Evolutionary conservation across 345 rosid species (phyloP), one percentile per base, ranked within the genome.

Genomic region (Cardiospermum halicacabum): DNA sequence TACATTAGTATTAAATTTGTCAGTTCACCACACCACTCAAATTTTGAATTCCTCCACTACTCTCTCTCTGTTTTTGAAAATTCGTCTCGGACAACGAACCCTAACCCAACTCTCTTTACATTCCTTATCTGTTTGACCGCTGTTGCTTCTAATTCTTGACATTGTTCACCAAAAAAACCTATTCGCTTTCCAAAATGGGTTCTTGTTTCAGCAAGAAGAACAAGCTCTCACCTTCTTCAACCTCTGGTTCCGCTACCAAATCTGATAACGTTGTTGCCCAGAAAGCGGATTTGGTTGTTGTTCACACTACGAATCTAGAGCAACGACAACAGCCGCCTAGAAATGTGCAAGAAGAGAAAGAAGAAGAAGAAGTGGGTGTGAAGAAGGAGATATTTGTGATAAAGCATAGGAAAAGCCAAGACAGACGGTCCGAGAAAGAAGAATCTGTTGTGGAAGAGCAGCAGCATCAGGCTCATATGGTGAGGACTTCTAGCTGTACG

Each of bases 331-430:
- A 30, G 50, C 16, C 1, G 39, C 39, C 40, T 13, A 24, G 73
- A 65, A 22, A 65, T 48, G 11, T n/a, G 30, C 43, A 51, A 45
- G 43, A 45, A 48, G 34, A 24, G 8, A 22, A 45, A 40, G 66
- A 76, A 27, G 70, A 61, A 5, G 82, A 72, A 47, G 37, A 70
- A 43, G 39, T 62, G 4, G 81, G n/a, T n/a, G n/a, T 73, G 64
- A 87, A 78, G 77, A 89, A 85, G 74, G 94, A 85, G 51, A 72
- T 93, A 26, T 88, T 93, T 45, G 76, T 93, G 21, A 93, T 93
- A 8, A 93, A 85, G 69, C 98, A 93, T 68, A 69, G 94, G 48
- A 88, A 71, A 48, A 93, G 97, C 75, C 90, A 93, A 28, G 98
- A 89, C 11, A 77, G 61, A 60, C 74, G 75, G 16, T 53, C 77